Evolutionary conservation across 495 filamentous ascomycete species (phyloP).

Genomic region (Immersiella caudata): DNA sequence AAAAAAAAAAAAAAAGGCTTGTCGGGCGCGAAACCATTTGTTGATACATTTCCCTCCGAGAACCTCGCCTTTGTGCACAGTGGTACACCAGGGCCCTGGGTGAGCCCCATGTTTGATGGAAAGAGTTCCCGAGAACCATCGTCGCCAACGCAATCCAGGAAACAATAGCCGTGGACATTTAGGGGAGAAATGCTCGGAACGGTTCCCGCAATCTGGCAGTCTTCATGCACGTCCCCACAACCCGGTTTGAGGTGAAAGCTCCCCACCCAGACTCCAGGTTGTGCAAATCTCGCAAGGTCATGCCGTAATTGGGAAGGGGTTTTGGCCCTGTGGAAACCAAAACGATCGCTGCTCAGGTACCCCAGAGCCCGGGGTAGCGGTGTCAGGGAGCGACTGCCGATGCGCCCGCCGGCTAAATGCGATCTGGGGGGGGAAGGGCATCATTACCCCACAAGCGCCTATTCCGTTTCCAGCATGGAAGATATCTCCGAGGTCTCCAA

Average conservation of each 20-base stretch:
- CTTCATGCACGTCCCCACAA: neutral
- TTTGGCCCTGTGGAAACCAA: constrained; percentile 19
- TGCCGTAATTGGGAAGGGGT: constrained; percentile 26
- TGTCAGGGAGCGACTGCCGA: constrained; percentile 13
- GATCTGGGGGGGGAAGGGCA: neutral
- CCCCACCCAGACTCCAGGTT: constrained; percentile 24
- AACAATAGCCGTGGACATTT: neutral
- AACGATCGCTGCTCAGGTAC: neutral
- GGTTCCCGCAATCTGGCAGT: neutral
- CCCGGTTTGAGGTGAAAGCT: neutral
- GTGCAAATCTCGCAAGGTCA: constrained; percentile 9
- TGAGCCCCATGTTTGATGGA: neutral
- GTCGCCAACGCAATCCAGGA: neutral
- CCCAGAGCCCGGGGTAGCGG: constrained; percentile 5
- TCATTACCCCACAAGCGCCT: constrained; percentile 9
- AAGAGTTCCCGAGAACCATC: neutral
- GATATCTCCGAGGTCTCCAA: neutral
- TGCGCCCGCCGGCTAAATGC: constrained; percentile 19
- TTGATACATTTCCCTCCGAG: too few species aligned
- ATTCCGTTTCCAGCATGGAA: neutral
- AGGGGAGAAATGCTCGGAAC: neutral
- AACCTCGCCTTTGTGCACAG: neutral
- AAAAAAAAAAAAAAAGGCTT: too few species aligned
- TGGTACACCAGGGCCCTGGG: neutral
- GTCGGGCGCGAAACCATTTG: too few species aligned